A percentile compares a stretch with the other conserved stretches of the same genome.
Conservation (phyloP, 2,329 filamentous ascomycete genomes). For the Aspergillus candidus region DNA sequence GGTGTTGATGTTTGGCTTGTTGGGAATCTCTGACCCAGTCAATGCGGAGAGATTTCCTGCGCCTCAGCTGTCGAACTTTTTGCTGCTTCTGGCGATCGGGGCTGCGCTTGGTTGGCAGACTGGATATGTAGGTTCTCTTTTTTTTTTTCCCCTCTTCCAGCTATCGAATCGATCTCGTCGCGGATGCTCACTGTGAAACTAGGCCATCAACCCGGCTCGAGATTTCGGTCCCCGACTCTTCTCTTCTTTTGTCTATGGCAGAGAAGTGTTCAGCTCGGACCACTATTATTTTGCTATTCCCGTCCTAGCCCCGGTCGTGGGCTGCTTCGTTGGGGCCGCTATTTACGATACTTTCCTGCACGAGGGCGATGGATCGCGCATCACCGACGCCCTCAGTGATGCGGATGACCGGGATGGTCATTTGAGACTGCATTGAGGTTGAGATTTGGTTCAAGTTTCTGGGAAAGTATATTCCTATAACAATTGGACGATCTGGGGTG, state of each 20-base stretch:
- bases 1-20: slow-evolving; percentile 26
- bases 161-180: background rate
- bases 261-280: slow-evolving; percentile 23
- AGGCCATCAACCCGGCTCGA: slow-evolving; percentile 28
- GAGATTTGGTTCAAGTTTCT: no score
- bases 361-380: slow-evolving; percentile 27
- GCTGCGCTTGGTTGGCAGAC: slow-evolving; percentile 29
- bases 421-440: slow-evolving; percentile 17
- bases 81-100: slow-evolving; percentile 25
- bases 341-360: slow-evolving; percentile 23
- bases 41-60: slow-evolving; percentile 22
- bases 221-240: slow-evolving; percentile 27
- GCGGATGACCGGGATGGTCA: slow-evolving; percentile 15
- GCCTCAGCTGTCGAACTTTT: slow-evolving; percentile 22
- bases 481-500: no score
- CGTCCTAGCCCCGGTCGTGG: slow-evolving; percentile 22
- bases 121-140: slow-evolving; percentile 23
- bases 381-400: slow-evolving; percentile 22
- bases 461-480: no score
- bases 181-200: background rate
- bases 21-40: slow-evolving; percentile 22
- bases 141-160: background rate
- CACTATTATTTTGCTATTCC: slow-evolving; percentile 27
- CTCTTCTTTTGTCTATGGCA: slow-evolving; percentile 25
- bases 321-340: slow-evolving; percentile 23